These are phyloP conservation scores for Coffea humblotiana DNA, from an alignment of 305 asterid genomes.

Conservation along the genomic window DNA sequence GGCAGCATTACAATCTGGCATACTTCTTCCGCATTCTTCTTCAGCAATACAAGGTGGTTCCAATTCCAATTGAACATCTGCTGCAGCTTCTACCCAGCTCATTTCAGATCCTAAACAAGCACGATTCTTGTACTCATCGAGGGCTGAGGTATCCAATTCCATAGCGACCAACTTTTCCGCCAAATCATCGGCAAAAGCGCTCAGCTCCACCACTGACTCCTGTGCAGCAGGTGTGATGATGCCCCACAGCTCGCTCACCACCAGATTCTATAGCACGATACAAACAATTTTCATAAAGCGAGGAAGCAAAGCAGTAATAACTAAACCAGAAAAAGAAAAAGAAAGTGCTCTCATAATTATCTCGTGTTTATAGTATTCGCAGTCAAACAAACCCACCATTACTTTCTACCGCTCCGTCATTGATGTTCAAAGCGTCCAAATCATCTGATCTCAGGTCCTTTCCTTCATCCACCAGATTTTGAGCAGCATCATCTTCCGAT, in stretches of 20 bases:
- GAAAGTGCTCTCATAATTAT: neutral
- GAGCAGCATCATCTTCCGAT: neutral
- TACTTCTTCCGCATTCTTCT: no score
- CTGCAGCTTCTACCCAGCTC: neutral
- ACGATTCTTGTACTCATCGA: neutral
- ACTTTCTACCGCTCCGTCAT: neutral
- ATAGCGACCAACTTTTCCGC: neutral
- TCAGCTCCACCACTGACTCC: neutral
- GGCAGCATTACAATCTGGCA: no score
- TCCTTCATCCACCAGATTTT: neutral
- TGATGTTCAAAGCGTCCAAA: neutral
- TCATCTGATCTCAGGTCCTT: neutral
- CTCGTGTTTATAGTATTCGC: neutral
- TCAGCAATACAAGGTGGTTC: neutral
- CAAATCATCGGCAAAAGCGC: neutral
- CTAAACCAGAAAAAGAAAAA: neutral
- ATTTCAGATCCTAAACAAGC: neutral
- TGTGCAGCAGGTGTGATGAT: conserved; percentile 1
- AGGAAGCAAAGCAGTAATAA: neutral
- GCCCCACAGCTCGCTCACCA: conserved; percentile 1
- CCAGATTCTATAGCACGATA: neutral
- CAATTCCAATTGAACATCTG: neutral
- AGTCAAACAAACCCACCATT: neutral
- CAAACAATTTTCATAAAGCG: no score
- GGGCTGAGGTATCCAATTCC: conserved; percentile 6